A percentile compares a stretch with the other conserved stretches of the same genome.
Evolutionary conservation across 768 basidiomycete species (phyloP).

Genomic region (Tylopilus plumbeoviolaceoides): DNA sequence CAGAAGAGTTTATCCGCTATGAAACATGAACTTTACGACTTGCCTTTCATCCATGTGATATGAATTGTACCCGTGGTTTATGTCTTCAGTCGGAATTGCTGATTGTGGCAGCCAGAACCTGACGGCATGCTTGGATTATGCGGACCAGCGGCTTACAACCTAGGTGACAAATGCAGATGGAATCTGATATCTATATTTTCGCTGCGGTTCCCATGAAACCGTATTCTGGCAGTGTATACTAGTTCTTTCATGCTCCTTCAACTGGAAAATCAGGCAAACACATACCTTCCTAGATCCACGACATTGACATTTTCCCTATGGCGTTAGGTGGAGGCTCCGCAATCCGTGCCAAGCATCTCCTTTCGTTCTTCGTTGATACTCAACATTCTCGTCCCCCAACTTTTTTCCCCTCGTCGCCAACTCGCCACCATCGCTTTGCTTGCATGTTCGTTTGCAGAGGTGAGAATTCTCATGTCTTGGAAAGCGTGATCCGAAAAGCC

Average conservation of each 20-base stretch:
- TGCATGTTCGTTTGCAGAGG: background rate
- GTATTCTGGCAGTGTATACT: background rate
- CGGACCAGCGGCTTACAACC: background rate
- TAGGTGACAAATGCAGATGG: background rate
- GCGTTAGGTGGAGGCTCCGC: background rate
- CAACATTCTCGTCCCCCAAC: background rate
- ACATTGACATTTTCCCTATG: background rate
- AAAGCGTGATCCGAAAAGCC: background rate
- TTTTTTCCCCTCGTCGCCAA: background rate
- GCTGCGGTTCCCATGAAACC: background rate
- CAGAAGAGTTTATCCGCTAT: background rate
- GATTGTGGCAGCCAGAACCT: background rate
- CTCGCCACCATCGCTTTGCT: background rate
- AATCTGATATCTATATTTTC: background rate
- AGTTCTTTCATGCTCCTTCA: background rate
- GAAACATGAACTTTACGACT: background rate
- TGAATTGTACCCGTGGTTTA: background rate
- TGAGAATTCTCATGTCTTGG: background rate
- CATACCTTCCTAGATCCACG: background rate
- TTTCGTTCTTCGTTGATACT: background rate
- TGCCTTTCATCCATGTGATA: background rate
- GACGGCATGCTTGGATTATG: conserved; percentile 10
- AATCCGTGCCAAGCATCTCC: background rate
- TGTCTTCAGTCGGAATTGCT: background rate
- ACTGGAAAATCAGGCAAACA: background rate